Evolutionary conservation across 179 eudicot genomes (phyloP).

Genomic region (Vitellaria paradoxa): DNA sequence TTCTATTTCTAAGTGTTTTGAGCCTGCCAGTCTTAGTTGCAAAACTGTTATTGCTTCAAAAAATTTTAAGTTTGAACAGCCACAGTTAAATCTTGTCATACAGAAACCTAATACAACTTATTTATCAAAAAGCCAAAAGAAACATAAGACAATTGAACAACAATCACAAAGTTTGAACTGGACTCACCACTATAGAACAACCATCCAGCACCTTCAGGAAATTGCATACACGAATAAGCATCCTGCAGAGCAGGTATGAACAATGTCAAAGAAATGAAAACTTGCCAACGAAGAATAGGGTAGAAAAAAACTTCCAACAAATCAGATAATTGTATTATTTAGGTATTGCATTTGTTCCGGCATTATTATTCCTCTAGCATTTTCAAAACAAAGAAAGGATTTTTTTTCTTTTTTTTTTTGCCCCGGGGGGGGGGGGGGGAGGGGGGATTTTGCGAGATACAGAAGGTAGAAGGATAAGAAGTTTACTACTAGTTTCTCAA

Average conservation of each 20-base stretch:
- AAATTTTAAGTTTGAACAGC: neutral
- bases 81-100: neutral
- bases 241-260: constrained; percentile 44
- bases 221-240: constrained; percentile 62
- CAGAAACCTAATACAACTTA: neutral
- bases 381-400: neutral
- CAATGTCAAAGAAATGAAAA: neutral
- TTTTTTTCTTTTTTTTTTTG: neutral
- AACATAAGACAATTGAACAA: neutral
- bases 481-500: neutral
- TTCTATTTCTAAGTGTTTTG: neutral
- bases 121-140: no score
- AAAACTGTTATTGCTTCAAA: neutral
- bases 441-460: neutral
- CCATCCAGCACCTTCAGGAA: constrained; percentile 41
- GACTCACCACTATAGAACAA: constrained; percentile 43
- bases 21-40: neutral
- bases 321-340: neutral
- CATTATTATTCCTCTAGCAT: neutral
- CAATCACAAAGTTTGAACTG: neutral
- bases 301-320: neutral
- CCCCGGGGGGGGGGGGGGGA: no score
- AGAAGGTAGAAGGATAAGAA: neutral
- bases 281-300: neutral
- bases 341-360: neutral